Conservation (phyloP, 495 filamentous ascomycete genomes). For the Glarea lozoyensis region DNA sequence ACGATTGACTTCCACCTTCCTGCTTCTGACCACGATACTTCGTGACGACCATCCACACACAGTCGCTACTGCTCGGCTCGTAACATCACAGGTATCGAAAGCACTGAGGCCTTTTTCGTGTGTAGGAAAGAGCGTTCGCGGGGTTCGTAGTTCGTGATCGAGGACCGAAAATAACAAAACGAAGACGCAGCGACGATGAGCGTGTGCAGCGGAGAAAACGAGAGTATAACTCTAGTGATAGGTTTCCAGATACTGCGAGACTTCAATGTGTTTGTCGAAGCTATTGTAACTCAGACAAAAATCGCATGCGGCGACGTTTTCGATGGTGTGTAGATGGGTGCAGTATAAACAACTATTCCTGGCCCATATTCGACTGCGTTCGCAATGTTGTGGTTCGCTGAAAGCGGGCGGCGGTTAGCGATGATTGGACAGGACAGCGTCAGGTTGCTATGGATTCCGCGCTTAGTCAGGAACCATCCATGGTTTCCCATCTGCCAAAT, state of each 20-base stretch:
- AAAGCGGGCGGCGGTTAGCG: constrained; percentile 1
- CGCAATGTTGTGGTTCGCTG: constrained; percentile 17
- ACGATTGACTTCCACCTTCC: not conserved
- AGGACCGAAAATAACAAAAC: constrained; percentile 1
- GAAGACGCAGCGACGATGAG: constrained; percentile 5
- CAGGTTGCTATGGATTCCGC: too few relatives aligned
- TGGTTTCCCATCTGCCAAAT: too few relatives aligned
- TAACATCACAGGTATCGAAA: constrained; percentile 13
- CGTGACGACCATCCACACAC: not conserved
- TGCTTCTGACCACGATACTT: constrained; percentile 1
- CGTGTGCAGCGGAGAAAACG: too few relatives aligned
- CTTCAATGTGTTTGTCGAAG: not conserved
- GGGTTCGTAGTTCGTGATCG: constrained; percentile 1
- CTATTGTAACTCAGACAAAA: too few relatives aligned
- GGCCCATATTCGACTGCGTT: too few relatives aligned
- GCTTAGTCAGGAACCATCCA: too few relatives aligned
- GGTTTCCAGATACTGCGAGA: too few relatives aligned
- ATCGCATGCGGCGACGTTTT: too few relatives aligned
- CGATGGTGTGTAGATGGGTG: too few relatives aligned
- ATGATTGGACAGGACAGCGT: not conserved
- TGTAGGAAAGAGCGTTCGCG: not conserved
- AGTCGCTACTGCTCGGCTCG: constrained; percentile 6
- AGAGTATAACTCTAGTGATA: too few relatives aligned
- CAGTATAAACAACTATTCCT: too few relatives aligned
- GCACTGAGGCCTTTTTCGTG: not conserved